phyloP scores from a whole-genome alignment of 2,329 filamentous ascomycete genomes.

The Claviceps quebecensis region DNA sequence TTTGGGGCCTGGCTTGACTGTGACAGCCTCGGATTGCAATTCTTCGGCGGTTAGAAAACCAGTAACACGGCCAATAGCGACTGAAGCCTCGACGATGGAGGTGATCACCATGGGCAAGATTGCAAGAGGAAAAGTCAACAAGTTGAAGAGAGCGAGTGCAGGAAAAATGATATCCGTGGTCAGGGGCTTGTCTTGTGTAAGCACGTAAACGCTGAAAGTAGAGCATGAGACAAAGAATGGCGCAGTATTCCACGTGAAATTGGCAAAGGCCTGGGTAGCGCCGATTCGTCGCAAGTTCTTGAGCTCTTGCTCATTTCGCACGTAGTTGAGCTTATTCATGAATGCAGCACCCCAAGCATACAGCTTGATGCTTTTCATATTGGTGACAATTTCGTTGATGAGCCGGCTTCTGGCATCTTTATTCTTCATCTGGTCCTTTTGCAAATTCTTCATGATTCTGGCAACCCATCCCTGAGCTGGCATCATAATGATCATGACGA shows the following conservation, averaged over 20 bases:
- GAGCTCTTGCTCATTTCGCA: constrained; percentile 89
- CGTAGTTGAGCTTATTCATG: constrained; percentile 92
- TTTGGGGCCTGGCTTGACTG: constrained; percentile 51
- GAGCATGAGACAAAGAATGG: constrained; percentile 96
- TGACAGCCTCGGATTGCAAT: constrained; percentile 72
- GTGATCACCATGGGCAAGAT: constrained; percentile 97
- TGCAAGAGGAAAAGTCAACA: constrained; percentile 86
- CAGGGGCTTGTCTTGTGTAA: constrained; percentile 66
- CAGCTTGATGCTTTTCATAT: constrained; percentile 99
- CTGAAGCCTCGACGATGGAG: constrained; percentile 87
- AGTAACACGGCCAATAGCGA: constrained; percentile 76
- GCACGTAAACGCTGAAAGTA: constrained; percentile 87
- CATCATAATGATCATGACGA: constrained; percentile 94
- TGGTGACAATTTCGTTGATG: constrained; percentile 96
- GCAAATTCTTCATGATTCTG: constrained; percentile 81
- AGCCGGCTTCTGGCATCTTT: constrained; percentile 86
- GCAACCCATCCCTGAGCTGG: constrained; percentile 89
- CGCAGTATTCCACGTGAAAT: constrained; percentile 96
- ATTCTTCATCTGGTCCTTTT: constrained; percentile 98
- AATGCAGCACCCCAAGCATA: constrained; percentile 97
- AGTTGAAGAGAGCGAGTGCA: constrained; percentile 82
- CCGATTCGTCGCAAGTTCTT: constrained; percentile 95
- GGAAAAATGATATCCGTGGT: constrained; percentile 95
- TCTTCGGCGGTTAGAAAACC: constrained; percentile 80
- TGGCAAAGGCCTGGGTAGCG: constrained; percentile 82